Evolutionary conservation across 2,329 filamentous ascomycete species (phyloP).

Genomic region (Clarireedia hainanense): DNA sequence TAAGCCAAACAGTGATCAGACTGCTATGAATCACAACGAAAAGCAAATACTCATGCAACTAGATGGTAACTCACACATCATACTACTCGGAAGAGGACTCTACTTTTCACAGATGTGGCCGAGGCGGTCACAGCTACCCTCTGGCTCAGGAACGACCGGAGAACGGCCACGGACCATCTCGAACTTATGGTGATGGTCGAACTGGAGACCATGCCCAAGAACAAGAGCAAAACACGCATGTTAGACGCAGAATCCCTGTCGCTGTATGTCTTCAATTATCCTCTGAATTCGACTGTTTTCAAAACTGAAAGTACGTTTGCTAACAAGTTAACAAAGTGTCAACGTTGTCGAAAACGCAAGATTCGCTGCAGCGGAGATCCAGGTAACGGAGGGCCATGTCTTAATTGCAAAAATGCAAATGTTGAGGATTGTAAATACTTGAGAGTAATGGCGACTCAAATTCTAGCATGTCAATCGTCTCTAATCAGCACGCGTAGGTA

Average conservation of each 20-base stretch:
- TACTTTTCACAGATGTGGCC: conserved; percentile 17
- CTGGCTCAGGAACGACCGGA: conserved; percentile 23
- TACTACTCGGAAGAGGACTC: conserved; percentile 22
- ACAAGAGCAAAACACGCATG: conserved; percentile 18
- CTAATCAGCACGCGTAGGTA: conserved; percentile 21
- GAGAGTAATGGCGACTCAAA: conserved; percentile 47
- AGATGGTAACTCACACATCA: conserved; percentile 14
- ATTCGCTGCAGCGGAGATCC: conserved; percentile 88
- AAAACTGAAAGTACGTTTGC: neutral
- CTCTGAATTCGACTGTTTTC: neutral
- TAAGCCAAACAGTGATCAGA: conserved; percentile 2
- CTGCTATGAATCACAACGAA: neutral
- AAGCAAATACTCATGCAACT: conserved; percentile 2
- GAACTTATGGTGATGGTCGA: conserved; percentile 18
- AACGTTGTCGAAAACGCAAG: conserved; percentile 84
- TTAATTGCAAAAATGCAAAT: conserved; percentile 72
- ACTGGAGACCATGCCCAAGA: conserved; percentile 18
- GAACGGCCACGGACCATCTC: conserved; percentile 7
- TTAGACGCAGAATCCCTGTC: conserved; percentile 40
- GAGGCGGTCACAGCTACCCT: conserved; percentile 20
- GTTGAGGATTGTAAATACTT: conserved; percentile 69
- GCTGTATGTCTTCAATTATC: conserved; percentile 33
- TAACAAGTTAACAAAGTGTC: conserved; percentile 53
- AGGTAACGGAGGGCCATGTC: conserved; percentile 66
- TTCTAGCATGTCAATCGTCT: neutral